Percentiles rank a stretch among this genome's conserved stretches.
Evolutionary conservation across 1,139 yeast genomes (phyloP).

Genomic region (Suhomyces bokatorum): DNA sequence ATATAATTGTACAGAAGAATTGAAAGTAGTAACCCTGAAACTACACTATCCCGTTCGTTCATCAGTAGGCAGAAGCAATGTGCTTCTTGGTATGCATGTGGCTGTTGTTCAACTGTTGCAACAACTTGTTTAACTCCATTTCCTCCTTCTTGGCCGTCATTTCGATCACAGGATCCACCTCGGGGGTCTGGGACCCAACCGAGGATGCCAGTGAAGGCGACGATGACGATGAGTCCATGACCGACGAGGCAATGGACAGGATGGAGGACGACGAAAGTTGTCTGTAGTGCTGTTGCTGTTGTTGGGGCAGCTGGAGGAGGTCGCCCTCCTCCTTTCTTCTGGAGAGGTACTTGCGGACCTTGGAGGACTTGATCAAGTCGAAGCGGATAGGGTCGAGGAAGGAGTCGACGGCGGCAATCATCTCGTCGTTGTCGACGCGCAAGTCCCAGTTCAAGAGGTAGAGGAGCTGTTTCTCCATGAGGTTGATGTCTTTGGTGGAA

Average conservation of each 20-base stretch:
- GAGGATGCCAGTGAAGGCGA: slow-evolving; percentile 7
- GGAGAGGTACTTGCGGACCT: slow-evolving; percentile 36
- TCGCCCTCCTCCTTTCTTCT: slow-evolving; percentile 2
- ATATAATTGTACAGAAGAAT: slow-evolving; percentile 5
- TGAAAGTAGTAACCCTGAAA: slow-evolving; percentile 9
- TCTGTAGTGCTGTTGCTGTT: slow-evolving; percentile 26
- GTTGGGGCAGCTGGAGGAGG: slow-evolving; percentile 3
- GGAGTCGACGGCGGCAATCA: slow-evolving; percentile 46
- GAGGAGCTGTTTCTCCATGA: slow-evolving; percentile 77
- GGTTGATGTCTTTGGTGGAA: slow-evolving; percentile 64
- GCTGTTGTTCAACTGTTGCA: slow-evolving; percentile 24
- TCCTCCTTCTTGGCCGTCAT: slow-evolving; percentile 45
- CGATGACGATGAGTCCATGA: slow-evolving; percentile 13
- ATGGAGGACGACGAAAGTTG: slow-evolving; percentile 31
- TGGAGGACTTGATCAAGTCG: slow-evolving; percentile 48
- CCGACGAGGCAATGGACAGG: slow-evolving; percentile 21
- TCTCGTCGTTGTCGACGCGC: slow-evolving; percentile 54
- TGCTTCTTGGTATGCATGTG: slow-evolving; percentile 5
- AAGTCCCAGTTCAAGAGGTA: slow-evolving; percentile 72
- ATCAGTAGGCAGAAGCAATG: slow-evolving; percentile 3
- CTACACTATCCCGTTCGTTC: slow-evolving; percentile 4
- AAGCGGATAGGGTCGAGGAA: slow-evolving; percentile 65
- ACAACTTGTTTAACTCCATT: slow-evolving; percentile 38
- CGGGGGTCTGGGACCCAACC: slow-evolving; percentile 10
- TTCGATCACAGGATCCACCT: slow-evolving; percentile 43